phyloP scores from a whole-genome alignment of 1,284 basidiomycete genomes.

The Volvariella surrecta region DNA sequence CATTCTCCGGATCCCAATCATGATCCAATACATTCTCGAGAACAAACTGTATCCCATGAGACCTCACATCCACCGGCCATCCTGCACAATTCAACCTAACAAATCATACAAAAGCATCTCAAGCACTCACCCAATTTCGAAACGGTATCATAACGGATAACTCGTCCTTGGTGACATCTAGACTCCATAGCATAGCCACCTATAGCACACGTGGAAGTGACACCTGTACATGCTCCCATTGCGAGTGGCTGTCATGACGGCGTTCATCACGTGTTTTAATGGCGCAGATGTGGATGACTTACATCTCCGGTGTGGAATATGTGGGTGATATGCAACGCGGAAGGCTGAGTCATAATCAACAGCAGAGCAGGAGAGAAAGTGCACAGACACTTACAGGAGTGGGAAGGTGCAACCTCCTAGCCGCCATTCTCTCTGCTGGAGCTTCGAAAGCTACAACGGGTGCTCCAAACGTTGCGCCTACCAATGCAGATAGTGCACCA shows the following conservation, averaged over 20 bases:
- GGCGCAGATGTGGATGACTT: slow-evolving; percentile 10
- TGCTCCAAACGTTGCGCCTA: slow-evolving; percentile 78
- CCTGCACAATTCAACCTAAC: too few species aligned
- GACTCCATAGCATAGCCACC: slow-evolving; percentile 60
- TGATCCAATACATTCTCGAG: slow-evolving; percentile 66
- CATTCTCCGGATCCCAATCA: slow-evolving; percentile 51
- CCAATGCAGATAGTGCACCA: slow-evolving; percentile 72
- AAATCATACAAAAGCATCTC: too few species aligned
- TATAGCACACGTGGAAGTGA: slow-evolving; percentile 48
- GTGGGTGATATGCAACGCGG: slow-evolving; percentile 56
- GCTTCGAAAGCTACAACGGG: slow-evolving; percentile 82
- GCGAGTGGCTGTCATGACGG: slow-evolving; percentile 39
- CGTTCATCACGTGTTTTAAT: neutral
- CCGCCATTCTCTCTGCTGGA: slow-evolving; percentile 70
- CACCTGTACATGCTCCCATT: slow-evolving; percentile 54
- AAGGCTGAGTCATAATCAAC: slow-evolving; percentile 28
- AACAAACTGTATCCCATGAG: slow-evolving; percentile 71
- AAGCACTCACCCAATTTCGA: slow-evolving; percentile 63
- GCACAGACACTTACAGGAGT: slow-evolving; percentile 33
- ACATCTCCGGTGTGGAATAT: slow-evolving; percentile 66
- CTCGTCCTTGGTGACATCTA: slow-evolving; percentile 76
- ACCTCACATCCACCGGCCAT: slow-evolving; percentile 79
- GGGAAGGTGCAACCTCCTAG: slow-evolving; percentile 72
- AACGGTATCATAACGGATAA: slow-evolving; percentile 85
- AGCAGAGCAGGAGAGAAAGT: neutral